phyloP scores from a whole-genome alignment of 768 basidiomycete species.

The Auriscalpium vulgare region DNA sequence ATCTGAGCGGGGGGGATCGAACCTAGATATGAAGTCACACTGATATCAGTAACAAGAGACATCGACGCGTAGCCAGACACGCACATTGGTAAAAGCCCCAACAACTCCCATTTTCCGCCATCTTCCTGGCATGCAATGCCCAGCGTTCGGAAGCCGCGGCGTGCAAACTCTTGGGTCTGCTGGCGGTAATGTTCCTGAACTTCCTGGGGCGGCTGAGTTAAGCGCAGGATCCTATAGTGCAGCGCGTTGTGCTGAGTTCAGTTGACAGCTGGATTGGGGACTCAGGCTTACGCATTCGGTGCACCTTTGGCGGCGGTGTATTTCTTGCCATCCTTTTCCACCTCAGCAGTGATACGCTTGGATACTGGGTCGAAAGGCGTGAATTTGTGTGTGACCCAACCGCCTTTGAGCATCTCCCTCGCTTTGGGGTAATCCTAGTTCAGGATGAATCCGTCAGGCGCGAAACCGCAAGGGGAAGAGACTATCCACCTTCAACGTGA shows the following conservation, averaged over 20 bases:
- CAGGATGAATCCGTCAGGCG: neutral
- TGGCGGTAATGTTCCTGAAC: constrained; percentile 27
- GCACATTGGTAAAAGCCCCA: constrained; percentile 28
- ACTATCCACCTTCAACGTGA: constrained; percentile 27
- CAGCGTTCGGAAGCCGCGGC: constrained; percentile 36
- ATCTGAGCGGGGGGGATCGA: constrained; percentile 38
- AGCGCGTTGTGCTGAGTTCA: neutral
- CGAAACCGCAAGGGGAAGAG: neutral
- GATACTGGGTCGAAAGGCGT: constrained; percentile 43
- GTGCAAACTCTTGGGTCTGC: constrained; percentile 31
- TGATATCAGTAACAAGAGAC: constrained; percentile 1
- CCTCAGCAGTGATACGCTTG: constrained; percentile 42
- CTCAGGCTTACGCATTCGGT: constrained; percentile 28
- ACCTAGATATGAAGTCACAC: constrained; percentile 24
- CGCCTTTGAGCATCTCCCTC: constrained; percentile 26
- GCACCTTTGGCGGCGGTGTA: constrained; percentile 40
- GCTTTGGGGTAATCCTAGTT: constrained; percentile 34
- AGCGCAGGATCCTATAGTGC: constrained; percentile 31
- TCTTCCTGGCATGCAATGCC: constrained; percentile 36
- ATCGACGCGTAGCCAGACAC: neutral
- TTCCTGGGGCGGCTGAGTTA: constrained; percentile 26
- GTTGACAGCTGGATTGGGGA: neutral
- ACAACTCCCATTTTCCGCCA: constrained; percentile 33
- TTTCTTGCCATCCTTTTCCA: constrained; percentile 34
- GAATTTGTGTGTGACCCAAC: constrained; percentile 40